Evolutionary conservation across 768 basidiomycete species (phyloP), one percentile per base, ranked within the genome.

Genomic region (Pholiota molesta): DNA sequence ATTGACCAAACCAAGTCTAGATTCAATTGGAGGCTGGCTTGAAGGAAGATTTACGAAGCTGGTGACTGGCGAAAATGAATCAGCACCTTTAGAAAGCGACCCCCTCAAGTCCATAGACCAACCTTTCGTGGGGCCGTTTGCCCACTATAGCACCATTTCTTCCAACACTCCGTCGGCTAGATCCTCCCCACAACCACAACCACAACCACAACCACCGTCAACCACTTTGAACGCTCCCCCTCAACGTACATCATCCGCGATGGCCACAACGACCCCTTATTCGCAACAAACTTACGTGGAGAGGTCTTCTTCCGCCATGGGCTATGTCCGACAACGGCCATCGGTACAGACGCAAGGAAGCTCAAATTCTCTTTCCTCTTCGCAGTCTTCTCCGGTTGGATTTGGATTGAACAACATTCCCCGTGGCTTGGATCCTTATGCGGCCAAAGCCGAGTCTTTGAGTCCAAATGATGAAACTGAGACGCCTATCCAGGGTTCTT

Each of bases 41-140:
- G 97, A 95, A 75, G 91, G 92, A 13, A 86, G 91, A 17, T 86
- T 99, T 70, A 94, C 94, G 16, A 96, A 96, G 71, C 89, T 99
- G 67, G 95, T 99, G 62, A 93, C 96, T 9, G 97, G 97, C 2
- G 95, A 97, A 55, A 84, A 81, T n/a, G 91, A 91, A 40, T 77
- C 78, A 16, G 74, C 83, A 11, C 69, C 72, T 6, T 73, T 73
- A 13, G 58, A 65, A 45, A 79, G 75, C 39, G 79, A 79, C 35
- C 74, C 79, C 6, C 55, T 67, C 0, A 79, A 77, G 57, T 63
- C 74, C 16, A 73, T 73, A 52, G 77, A 80, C 53, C 78, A 77
- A 33, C 72, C 80, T 17, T 81, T 80, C 67, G 75, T 84, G 5
- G 97, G 96, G 4, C 93, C 97, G 8, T 98, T 99, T 75, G 87